Conservation (phyloP, 2,329 filamentous ascomycete species). For the Cladophialophora immunda region DNA sequence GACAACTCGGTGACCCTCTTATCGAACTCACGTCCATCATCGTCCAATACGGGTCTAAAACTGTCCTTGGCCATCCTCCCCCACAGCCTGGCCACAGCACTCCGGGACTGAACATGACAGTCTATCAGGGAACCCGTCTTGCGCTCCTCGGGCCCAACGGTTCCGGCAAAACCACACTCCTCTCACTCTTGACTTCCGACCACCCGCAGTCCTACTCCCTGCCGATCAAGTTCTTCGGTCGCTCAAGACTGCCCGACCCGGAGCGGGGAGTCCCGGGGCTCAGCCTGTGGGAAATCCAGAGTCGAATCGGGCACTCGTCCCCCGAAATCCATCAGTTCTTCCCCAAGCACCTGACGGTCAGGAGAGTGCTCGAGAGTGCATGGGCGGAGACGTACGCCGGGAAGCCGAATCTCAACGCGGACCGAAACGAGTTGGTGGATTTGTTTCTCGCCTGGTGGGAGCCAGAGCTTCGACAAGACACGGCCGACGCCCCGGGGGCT, state of each 20-base stretch:
- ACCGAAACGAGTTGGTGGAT: conserved; percentile 69
- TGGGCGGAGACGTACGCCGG: conserved; percentile 89
- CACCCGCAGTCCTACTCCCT: conserved; percentile 93
- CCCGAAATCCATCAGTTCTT: conserved; percentile 96
- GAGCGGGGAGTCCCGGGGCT: conserved; percentile 70
- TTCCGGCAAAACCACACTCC: conserved; percentile 93
- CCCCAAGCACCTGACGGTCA: conserved; percentile 76
- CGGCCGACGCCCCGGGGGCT: conserved; percentile 33
- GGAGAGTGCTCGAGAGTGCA: conserved; percentile 80
- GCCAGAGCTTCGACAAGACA: conserved; percentile 73
- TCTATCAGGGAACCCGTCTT: conserved; percentile 85
- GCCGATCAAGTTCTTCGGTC: conserved; percentile 85
- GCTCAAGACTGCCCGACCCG: conserved; percentile 77
- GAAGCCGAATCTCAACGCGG: conserved; percentile 69
- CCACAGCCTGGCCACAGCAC: conserved; percentile 56
- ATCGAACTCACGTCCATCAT: conserved; percentile 88
- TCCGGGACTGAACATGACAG: conserved; percentile 80
- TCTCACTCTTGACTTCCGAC: conserved; percentile 92
- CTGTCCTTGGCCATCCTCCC: conserved; percentile 77
- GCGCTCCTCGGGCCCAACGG: conserved; percentile 92
- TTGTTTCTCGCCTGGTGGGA: conserved; percentile 80
- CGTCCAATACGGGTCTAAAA: conserved; percentile 80
- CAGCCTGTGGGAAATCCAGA: conserved; percentile 91
- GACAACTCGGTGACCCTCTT: conserved; percentile 69
- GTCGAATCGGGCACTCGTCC: conserved; percentile 88